A percentile compares a stretch with the other conserved stretches of the same genome.
These are phyloP conservation scores for Emergomyces orientalis DNA, from an alignment of 2,329 filamentous ascomycete genomes.

Conservation along the genomic window DNA sequence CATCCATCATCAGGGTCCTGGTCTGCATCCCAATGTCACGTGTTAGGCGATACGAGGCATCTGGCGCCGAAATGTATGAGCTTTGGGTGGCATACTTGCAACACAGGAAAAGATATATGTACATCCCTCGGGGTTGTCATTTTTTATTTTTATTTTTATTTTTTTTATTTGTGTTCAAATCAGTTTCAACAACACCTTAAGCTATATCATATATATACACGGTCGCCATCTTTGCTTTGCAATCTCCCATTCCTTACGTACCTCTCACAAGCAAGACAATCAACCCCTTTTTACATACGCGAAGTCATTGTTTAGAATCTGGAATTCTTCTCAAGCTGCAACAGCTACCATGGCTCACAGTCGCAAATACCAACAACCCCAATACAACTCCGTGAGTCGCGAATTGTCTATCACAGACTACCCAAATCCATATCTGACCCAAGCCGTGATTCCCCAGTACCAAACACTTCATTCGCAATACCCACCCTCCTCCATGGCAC, in stretches of 20 bases:
- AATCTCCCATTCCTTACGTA: background rate
- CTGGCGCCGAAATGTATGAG: background rate
- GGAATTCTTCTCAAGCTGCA: background rate
- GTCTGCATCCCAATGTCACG: constrained; percentile 3
- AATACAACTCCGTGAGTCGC: constrained; percentile 7
- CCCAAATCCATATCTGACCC: constrained; percentile 6
- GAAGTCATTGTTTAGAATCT: background rate
- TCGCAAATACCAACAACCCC: constrained; percentile 3
- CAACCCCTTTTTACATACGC: background rate
- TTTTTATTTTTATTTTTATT: background rate
- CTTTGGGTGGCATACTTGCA: background rate
- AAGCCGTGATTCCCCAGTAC: constrained; percentile 2
- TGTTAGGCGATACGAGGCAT: constrained; percentile 7
- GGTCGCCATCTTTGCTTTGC: background rate
- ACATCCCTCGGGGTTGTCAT: constrained; percentile 1
- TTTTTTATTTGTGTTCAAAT: constrained; percentile 1
- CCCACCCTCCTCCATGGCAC: constrained; percentile 12
- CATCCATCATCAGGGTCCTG: constrained; percentile 7
- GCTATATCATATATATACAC: constrained; percentile 3
- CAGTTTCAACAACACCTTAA: constrained; percentile 6
- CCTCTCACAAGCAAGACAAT: background rate
- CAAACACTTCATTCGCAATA: constrained; percentile 1
- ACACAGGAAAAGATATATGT: background rate
- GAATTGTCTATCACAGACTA: background rate
- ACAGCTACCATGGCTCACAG: constrained; percentile 3